These are phyloP conservation scores for Amanita rubescens DNA, from an alignment of 768 basidiomycete species.

Conservation along the genomic window DNA sequence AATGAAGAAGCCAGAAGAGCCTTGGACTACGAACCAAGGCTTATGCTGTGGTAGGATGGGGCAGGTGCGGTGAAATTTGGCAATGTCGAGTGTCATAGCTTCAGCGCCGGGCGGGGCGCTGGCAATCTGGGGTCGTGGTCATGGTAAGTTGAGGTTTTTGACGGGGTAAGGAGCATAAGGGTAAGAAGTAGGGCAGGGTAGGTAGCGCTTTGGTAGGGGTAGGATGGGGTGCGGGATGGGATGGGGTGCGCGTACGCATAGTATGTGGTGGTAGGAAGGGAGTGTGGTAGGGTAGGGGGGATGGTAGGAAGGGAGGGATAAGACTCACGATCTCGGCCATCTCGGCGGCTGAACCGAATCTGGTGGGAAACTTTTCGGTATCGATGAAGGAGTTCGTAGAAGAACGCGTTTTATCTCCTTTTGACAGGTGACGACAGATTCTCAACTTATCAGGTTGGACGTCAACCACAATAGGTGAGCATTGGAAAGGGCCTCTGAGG, in stretches of 20 bases:
- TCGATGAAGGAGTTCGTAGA: conserved; percentile 19
- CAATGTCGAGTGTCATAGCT: conserved; percentile 19
- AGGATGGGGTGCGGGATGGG: too few relatives aligned
- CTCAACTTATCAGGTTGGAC: conserved; percentile 19
- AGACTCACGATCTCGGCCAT: conserved; percentile 18
- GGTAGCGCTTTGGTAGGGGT: too few relatives aligned
- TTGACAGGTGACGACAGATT: conserved; percentile 22
- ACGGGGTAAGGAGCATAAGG: too few relatives aligned
- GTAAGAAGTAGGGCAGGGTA: too few relatives aligned
- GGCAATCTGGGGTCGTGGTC: conserved; percentile 19
- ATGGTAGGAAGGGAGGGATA: not conserved
- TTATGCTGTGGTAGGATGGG: conserved; percentile 26
- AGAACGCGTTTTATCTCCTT: conserved; percentile 4
- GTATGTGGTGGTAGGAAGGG: too few relatives aligned
- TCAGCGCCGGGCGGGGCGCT: conserved; percentile 22
- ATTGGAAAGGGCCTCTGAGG: conserved; percentile 22
- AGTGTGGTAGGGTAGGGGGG: not conserved
- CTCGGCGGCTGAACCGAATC: conserved; percentile 18
- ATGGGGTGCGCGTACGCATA: too few relatives aligned
- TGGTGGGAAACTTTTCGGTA: conserved; percentile 19
- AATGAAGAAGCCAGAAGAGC: conserved; percentile 18
- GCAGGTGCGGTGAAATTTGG: conserved; percentile 15
- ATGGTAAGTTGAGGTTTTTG: not conserved
- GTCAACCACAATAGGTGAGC: conserved; percentile 20
- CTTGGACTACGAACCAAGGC: conserved; percentile 24